Base-by-base conservation (phyloP, 169 alveolate genomes). In the Neospora caninum region DNA sequence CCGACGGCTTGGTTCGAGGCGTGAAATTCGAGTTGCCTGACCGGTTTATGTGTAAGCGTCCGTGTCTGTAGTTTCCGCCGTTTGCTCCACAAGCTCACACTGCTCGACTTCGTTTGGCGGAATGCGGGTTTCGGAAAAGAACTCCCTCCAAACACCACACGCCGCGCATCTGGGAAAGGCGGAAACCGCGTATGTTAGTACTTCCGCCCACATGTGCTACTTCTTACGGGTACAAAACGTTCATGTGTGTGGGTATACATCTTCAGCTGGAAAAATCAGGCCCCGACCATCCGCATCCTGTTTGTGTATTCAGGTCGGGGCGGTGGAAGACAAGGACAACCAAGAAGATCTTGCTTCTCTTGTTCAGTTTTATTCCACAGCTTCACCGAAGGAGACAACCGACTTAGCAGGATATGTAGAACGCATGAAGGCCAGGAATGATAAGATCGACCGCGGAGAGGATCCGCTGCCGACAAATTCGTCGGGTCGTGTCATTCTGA, bases 291-390 rank as follows among this genome's bases (percentile, higher is more conserved):
- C 73, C 34, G 16, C 73, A 29, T 16, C 16, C 97, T 97, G 97
- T 95, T 88, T 97, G 16, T 58, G 41, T 70, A 95, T 97, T 45
- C 98, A 99, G 97, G 97, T 99, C 86, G 99, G 99, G 73, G 99
- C 99, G 0, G 99, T 98, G 93, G 99, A 99, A 96, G 99, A 99
- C 96, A 96, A 99, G 58, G 98, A 98, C 93, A 98, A 99, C 95
- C 99, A 99, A 96, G 97, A 97, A 92, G 99, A 98, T 91, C 97
- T 98, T 49, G 99, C 99, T 0, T 97, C 99, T 88, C 95, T 99
- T 88, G 96, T 97, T 67, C 97, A 98, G 93, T 98, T 99, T 96
- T 97, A 97, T 94, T 97, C 99, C 25, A 53, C 93, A 10, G 67
- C 84, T 4, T 93, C 93, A 38, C 83, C 96, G 49, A 95, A 95